These are phyloP conservation scores for Chalciporus chontae DNA, from an alignment of 768 basidiomycete species.

Conservation along the genomic window DNA sequence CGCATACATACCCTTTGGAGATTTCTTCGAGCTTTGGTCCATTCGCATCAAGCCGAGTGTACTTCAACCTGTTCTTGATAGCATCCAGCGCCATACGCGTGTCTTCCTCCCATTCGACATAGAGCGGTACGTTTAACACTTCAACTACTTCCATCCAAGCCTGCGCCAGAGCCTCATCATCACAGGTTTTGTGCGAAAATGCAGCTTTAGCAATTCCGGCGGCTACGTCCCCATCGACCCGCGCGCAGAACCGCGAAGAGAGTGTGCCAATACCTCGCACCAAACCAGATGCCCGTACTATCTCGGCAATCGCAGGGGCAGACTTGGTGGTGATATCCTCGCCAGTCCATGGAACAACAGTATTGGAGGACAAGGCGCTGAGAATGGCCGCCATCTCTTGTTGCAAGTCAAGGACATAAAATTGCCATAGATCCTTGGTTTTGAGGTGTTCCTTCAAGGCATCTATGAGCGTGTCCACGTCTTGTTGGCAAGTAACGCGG, in stretches of 20 bases:
- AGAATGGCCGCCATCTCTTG: conserved; percentile 57
- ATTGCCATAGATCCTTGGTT: conserved; percentile 83
- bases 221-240: conserved; percentile 59
- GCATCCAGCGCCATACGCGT: conserved; percentile 67
- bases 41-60: conserved; percentile 74
- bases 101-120: conserved; percentile 85
- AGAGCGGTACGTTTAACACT: conserved; percentile 84
- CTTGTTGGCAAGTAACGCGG: conserved; percentile 54
- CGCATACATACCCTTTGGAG: conserved; percentile 56
- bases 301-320: conserved; percentile 61
- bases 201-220: conserved; percentile 76
- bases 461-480: conserved; percentile 62
- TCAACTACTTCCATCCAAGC: conserved; percentile 80
- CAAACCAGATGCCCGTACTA: conserved; percentile 50
- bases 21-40: conserved; percentile 87
- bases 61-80: conserved; percentile 73
- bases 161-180: conserved; percentile 54
- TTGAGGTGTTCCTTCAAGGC: conserved; percentile 63
- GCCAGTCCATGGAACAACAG: conserved; percentile 58
- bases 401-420: conserved; percentile 80
- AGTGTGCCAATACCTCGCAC: conserved; percentile 59
- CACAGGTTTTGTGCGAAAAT: conserved; percentile 43
- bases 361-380: conserved; percentile 28
- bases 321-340: conserved; percentile 55
- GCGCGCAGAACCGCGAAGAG: conserved; percentile 64